These are phyloP conservation scores for Mucor piriformis DNA, from an alignment of 371 early-diverging fungal species.

Conservation along the genomic window DNA sequence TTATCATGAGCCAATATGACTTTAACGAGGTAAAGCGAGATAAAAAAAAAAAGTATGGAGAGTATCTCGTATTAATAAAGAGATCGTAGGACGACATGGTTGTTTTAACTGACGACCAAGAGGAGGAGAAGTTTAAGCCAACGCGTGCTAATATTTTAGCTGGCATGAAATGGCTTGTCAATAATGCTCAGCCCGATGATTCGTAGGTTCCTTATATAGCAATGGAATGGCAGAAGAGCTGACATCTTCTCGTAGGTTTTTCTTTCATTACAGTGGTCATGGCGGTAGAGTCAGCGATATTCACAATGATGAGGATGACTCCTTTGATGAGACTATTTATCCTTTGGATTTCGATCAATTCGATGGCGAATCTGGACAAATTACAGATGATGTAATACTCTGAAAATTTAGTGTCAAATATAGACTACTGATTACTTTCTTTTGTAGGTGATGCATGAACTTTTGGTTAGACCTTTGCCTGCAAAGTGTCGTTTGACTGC, in stretches of 20 bases:
- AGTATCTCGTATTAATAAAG: background rate
- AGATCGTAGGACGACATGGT: conserved; percentile 67
- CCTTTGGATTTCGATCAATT: conserved; percentile 79
- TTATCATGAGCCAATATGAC: conserved; percentile 64
- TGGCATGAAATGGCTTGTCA: conserved; percentile 89
- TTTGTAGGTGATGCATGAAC: conserved; percentile 64
- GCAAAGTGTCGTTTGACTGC: conserved; percentile 83
- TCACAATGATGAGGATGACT: conserved; percentile 87
- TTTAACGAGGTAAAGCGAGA: conserved; percentile 55
- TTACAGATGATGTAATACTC: conserved; percentile 77
- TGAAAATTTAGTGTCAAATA: too few species aligned
- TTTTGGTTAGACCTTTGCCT: conserved; percentile 83
- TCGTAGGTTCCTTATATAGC: conserved; percentile 48
- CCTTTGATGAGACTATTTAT: conserved; percentile 59
- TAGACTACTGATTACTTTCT: background rate
- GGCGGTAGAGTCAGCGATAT: conserved; percentile 63
- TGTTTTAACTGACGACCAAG: conserved; percentile 87
- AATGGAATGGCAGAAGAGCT: background rate
- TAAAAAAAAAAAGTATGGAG: background rate
- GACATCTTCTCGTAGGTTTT: background rate
- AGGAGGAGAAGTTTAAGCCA: conserved; percentile 67
- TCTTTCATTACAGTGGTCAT: conserved; percentile 91
- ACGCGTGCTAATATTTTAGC: conserved; percentile 78
- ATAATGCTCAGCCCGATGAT: conserved; percentile 84
- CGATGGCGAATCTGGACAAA: conserved; percentile 67